Percentiles rank a stretch among this genome's conserved stretches.
Conservation (phyloP, 441 rosid species). For the Oxalis stricta region DNA sequence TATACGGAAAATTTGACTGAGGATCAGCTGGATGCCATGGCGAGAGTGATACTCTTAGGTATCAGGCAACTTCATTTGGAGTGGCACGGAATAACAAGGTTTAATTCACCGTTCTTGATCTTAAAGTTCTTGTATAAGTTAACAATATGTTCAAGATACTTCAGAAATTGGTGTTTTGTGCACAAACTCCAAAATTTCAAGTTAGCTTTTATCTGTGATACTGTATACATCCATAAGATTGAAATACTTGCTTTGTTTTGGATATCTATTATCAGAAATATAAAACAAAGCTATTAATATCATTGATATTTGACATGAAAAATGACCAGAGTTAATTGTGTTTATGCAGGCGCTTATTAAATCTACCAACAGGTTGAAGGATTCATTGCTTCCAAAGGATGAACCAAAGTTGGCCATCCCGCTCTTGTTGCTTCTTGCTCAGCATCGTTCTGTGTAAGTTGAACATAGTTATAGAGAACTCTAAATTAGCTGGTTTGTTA, state of each 20-base stretch:
- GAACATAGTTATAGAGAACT: constrained; percentile 1
- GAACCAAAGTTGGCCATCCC: constrained; percentile 94
- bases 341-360: constrained; percentile 77
- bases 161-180: too few relatives aligned
- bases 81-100: constrained; percentile 95
- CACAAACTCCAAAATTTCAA: too few relatives aligned
- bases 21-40: constrained; percentile 99
- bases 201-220: too few relatives aligned
- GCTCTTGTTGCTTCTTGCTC: constrained; percentile 86
- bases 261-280: too few relatives aligned
- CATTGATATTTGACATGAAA: not conserved
- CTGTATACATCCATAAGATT: too few relatives aligned
- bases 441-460: constrained; percentile 95
- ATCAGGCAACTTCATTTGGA: constrained; percentile 97
- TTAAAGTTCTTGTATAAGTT: not conserved
- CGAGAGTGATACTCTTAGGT: constrained; percentile 99
- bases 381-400: constrained; percentile 91
- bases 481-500: constrained; percentile 4
- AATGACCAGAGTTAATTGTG: not conserved
- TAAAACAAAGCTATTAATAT: not conserved
- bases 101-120: constrained; percentile 3
- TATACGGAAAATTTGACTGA: constrained; percentile 97
- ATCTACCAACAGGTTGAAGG: constrained; percentile 88
- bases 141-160: too few relatives aligned
- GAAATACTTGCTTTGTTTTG: too few relatives aligned